Evolutionary conservation across 1,284 basidiomycete genomes (phyloP).

Genomic region (Apiotrichum gracile): DNA sequence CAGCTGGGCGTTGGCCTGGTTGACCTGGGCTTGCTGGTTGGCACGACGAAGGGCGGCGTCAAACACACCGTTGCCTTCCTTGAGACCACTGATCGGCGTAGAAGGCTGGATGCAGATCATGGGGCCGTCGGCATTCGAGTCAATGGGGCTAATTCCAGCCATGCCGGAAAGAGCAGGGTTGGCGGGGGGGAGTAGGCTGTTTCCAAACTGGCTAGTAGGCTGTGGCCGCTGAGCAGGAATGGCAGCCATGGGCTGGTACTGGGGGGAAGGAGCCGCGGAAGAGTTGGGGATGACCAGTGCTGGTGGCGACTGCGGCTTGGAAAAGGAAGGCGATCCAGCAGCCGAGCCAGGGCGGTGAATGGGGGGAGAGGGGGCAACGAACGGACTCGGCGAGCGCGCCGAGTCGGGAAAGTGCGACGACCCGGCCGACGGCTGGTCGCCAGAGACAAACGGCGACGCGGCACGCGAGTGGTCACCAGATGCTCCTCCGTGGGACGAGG

Average conservation of each 20-base stretch:
- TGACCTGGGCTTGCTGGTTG: constrained; percentile 3
- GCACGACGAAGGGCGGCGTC: constrained; percentile 39
- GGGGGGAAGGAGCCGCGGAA: constrained; percentile 25
- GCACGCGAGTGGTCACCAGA: constrained; percentile 10
- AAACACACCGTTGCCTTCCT: constrained; percentile 41
- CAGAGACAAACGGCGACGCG: constrained; percentile 11
- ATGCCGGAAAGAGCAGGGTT: constrained; percentile 43
- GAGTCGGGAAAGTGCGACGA: constrained; percentile 14
- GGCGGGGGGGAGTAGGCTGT: constrained; percentile 32
- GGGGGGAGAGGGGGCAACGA: constrained; percentile 21
- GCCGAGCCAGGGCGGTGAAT: constrained; percentile 12
- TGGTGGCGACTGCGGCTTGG: constrained; percentile 46
- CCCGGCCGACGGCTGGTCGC: constrained; percentile 5
- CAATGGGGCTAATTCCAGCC: constrained; percentile 45
- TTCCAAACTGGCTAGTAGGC: constrained; percentile 10
- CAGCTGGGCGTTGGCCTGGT: background rate
- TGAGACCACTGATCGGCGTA: constrained; percentile 45
- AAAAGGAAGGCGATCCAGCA: constrained; percentile 32
- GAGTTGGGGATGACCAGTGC: constrained; percentile 42
- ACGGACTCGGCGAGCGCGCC: constrained; percentile 26
- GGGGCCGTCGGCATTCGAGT: constrained; percentile 42
- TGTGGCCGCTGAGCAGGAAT: background rate
- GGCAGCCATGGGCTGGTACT: background rate
- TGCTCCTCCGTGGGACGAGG: constrained; percentile 20
- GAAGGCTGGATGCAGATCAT: constrained; percentile 49